A percentile compares a stretch with the other conserved stretches of the same genome.
Evolutionary conservation across 148 eudicot genomes (phyloP).

Genomic region (Simmondsia chinensis): DNA sequence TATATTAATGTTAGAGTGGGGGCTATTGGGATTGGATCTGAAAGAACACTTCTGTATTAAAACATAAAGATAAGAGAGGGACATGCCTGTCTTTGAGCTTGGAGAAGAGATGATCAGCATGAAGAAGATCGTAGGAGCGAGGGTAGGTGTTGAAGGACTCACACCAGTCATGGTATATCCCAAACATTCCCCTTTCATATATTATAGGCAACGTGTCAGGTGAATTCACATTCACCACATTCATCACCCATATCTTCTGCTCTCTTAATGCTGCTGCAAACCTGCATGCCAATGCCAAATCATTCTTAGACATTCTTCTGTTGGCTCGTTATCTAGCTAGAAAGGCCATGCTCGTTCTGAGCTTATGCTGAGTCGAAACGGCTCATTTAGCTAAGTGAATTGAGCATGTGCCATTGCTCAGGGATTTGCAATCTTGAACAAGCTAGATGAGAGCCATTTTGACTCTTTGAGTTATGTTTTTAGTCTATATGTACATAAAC

Average conservation of each 20-base stretch:
- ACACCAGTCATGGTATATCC: slow-evolving; percentile 92
- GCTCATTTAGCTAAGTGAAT: too few relatives aligned
- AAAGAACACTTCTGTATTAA: background rate
- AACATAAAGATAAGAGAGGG: background rate
- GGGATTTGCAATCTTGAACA: too few relatives aligned
- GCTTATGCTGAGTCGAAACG: too few relatives aligned
- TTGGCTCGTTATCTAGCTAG: too few relatives aligned
- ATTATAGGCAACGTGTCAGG: slow-evolving; percentile 87
- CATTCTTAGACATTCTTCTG: too few relatives aligned
- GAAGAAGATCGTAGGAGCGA: slow-evolving; percentile 77
- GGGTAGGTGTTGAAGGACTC: slow-evolving; percentile 92
- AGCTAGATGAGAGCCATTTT: too few relatives aligned
- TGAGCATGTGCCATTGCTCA: too few relatives aligned
- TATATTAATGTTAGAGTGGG: too few relatives aligned
- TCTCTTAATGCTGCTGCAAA: slow-evolving; percentile 83
- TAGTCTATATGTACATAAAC: too few relatives aligned
- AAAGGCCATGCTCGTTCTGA: too few relatives aligned
- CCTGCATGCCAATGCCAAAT: slow-evolving; percentile 27
- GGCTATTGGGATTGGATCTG: too few relatives aligned
- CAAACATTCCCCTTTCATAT: slow-evolving; percentile 80
- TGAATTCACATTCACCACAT: slow-evolving; percentile 66
- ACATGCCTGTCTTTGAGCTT: slow-evolving; percentile 56
- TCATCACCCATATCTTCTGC: slow-evolving; percentile 66
- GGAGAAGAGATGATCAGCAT: slow-evolving; percentile 83
- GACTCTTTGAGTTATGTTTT: too few relatives aligned